Evolutionary conservation across 129 eudicot genomes (phyloP), one percentile per base, ranked within the genome.

Genomic region (Gnaphalium uliginosum): DNA sequence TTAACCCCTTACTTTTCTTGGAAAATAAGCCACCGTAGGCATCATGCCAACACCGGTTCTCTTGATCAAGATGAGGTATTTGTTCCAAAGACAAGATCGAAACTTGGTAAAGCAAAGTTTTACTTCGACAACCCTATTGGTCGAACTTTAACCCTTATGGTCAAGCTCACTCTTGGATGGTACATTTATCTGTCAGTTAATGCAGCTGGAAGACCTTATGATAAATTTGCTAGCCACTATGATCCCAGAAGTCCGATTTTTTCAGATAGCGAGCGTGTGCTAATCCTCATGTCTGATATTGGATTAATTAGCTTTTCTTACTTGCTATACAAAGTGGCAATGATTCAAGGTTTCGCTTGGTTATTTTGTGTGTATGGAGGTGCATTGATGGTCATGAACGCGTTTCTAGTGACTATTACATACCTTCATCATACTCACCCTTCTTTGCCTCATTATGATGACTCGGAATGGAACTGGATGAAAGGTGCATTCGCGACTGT

Each of bases 341-440:
- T 51, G 50, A 68, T 79, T 10, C 78, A 83, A 46, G 87, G 90
- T 0, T 81, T 86, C 41, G 77, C 51, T 57, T 80, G 85, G 85
- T 73, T 80, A 6, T 66, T 86, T 41, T 86, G 83, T 66, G 76
- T 83, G 1, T 86, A 86, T 21, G 87, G 87, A 17, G 90, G 81
- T 21, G 83, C 90, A 21, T 26, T 86, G 76, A 81, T 83, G 51
- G 78, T 86, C 19, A 85, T 83, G 74, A 86, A 86, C 65, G 87
- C 81, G 37, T 86, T 80, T 67, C 83, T 86, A 1, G 90, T 86
- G 63, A 77, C 78, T 30, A 81, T 86, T 5, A 86, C 90, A 2
- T 86, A 76, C 72, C 82, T 86, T 24, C 87, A 86, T 48, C 90
- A 86, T 27, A 86, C 90, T 23, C 90, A 86, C 60, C 85, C 87